Evolutionary conservation across 2,329 filamentous ascomycete genomes (phyloP), one percentile per base, ranked within the genome.

Genomic region (Mycosphaerella sp.): DNA sequence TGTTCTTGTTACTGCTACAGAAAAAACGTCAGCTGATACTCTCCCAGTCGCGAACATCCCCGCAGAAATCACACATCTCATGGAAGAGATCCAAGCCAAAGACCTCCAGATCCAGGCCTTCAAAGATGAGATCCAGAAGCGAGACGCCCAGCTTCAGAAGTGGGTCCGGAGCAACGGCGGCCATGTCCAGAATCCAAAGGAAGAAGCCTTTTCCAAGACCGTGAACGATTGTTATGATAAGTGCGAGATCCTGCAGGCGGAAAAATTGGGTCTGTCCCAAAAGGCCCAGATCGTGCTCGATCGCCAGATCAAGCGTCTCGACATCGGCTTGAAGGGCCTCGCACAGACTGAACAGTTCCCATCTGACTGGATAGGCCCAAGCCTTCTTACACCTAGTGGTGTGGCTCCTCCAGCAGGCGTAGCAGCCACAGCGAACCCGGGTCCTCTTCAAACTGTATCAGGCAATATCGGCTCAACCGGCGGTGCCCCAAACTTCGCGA

Each of bases 1-100:
- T 58, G 26, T n/a, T 4, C 21, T 12, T 41, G 9, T 36, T 44
- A 9, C 51, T 45, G 14, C 8, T 12, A 6, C 26, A 2, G 6
- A 44, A 21, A 44, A 2, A 10, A 10, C 9, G 8, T 26, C 6
- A 29, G 21, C 38, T 47, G 31, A 56, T 44, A 32, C 12, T 48
- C 38, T 41, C 44, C 4, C 57, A 77, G 85, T 86, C 17, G 83
- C 86, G 64, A 93, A 93, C 66, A 78, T 92, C 29, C 87, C 87
- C 58, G 86, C 88, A 59, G 88, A 93, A 72, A 84, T 93, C 56
- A 84, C 85, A 17, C 90, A 91, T 73, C 79, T 92, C 58, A 85
- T 91, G 66, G 87, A 91, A 67, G 88, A 93, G 72, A 87, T 92
- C 59, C 78, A 83, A 66, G 85, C 87, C 68, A 92, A 91, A 70